A percentile compares a stretch with the other conserved stretches of the same genome.
Conservation (phyloP, 2,329 filamentous ascomycete species). For the Blastomyces gilchristii region DNA sequence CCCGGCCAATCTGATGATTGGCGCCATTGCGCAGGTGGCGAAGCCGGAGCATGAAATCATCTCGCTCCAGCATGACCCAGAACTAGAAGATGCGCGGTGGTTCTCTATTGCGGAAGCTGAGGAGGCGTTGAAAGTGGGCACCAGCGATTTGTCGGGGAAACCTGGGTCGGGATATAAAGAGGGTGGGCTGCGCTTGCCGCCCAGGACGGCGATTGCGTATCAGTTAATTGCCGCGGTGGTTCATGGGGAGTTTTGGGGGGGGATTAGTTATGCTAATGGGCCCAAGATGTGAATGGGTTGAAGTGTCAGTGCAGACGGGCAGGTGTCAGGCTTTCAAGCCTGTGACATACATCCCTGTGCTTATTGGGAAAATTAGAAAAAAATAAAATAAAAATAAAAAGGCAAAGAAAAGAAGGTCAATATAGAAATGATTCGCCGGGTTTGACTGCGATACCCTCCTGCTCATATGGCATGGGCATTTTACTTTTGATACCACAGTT, state of each 20-base stretch:
- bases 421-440: not conserved
- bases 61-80: conserved; percentile 74
- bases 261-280: conserved; percentile 33
- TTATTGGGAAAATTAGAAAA: not conserved
- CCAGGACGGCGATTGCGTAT: conserved; percentile 83
- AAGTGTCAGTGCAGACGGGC: not conserved
- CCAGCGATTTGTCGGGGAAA: conserved; percentile 55
- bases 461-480: not conserved
- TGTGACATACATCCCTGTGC: not conserved
- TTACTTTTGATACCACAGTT: not conserved
- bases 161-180: conserved; percentile 60
- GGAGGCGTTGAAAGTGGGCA: conserved; percentile 59
- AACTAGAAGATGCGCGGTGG: conserved; percentile 86
- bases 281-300: conserved; percentile 33
- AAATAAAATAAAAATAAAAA: too few species aligned
- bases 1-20: conserved; percentile 76
- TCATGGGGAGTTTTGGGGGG: conserved; percentile 55
- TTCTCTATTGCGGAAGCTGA: conserved; percentile 70
- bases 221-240: conserved; percentile 72
- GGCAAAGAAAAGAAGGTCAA: not conserved
- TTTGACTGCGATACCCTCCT: not conserved
- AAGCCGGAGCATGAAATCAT: conserved; percentile 70
- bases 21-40: conserved; percentile 70
- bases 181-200: conserved; percentile 69
- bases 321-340: not conserved